A percentile compares a stretch with the other conserved stretches of the same genome.
These are phyloP conservation scores for Triangularia setosa DNA, from an alignment of 2,329 filamentous ascomycete species.

Conservation along the genomic window DNA sequence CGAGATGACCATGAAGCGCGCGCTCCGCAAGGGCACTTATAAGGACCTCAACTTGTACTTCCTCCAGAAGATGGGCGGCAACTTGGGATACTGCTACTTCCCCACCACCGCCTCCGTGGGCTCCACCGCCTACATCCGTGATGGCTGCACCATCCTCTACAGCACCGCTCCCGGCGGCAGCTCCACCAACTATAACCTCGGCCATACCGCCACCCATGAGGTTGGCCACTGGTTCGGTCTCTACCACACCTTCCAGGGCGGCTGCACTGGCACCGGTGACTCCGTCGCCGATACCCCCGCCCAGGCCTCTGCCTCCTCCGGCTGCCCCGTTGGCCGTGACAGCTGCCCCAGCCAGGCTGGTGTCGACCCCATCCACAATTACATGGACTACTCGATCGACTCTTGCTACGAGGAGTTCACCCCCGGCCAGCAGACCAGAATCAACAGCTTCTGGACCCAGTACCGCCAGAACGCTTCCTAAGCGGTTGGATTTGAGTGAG, in stretches of 20 bases:
- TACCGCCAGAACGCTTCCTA: conserved; percentile 26
- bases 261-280: conserved; percentile 37
- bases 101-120: conserved; percentile 34
- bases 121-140: conserved; percentile 28
- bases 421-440: conserved; percentile 33
- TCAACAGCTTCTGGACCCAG: conserved; percentile 29
- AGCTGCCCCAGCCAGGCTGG: conserved; percentile 31
- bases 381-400: conserved; percentile 38
- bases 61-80: conserved; percentile 33
- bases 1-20: conserved; percentile 42
- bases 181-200: conserved; percentile 33
- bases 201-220: conserved; percentile 39
- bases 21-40: conserved; percentile 42
- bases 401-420: conserved; percentile 40
- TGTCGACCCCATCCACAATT: conserved; percentile 35
- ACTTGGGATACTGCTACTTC: conserved; percentile 47
- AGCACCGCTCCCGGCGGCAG: conserved; percentile 31
- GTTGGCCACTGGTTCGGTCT: conserved; percentile 44
- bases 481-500: neutral
- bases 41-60: conserved; percentile 46
- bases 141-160: conserved; percentile 31
- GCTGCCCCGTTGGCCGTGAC: conserved; percentile 36
- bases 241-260: conserved; percentile 42
- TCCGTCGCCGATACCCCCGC: conserved; percentile 39
- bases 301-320: conserved; percentile 32